These are phyloP conservation scores for Cichorium intybus DNA, from an alignment of 140 eudicot species.

Conservation along the genomic window DNA sequence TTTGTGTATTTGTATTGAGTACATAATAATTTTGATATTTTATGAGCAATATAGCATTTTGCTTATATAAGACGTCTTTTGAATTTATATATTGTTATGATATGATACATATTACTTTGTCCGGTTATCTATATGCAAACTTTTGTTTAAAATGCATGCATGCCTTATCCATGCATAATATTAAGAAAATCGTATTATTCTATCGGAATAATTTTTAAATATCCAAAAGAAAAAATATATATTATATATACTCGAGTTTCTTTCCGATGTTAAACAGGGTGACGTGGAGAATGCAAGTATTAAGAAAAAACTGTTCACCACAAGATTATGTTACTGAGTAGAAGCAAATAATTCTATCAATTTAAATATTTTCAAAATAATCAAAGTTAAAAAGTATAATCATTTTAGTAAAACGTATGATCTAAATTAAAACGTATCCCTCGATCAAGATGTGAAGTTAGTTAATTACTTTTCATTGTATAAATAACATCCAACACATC, in stretches of 20 bases:
- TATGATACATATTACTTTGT: too few relatives aligned
- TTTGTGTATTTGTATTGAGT: neutral
- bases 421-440: neutral
- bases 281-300: neutral
- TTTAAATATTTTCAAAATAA: too few relatives aligned
- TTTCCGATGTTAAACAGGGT: neutral
- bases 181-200: too few relatives aligned
- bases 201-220: too few relatives aligned
- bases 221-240: too few relatives aligned
- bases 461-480: too few relatives aligned
- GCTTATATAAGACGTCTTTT: neutral
- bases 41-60: neutral
- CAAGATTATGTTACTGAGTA: neutral
- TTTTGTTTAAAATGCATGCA: neutral
- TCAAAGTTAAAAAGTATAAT: too few relatives aligned
- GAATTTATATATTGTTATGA: neutral
- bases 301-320: neutral
- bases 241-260: neutral
- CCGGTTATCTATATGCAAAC: too few relatives aligned
- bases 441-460: neutral
- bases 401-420: neutral
- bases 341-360: neutral
- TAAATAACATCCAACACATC: neutral
- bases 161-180: neutral
- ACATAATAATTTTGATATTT: neutral